These are phyloP conservation scores for Hyaloperonospora arabidopsidis DNA, from an alignment of 352 stramenopile genomes.

Conservation along the genomic window DNA sequence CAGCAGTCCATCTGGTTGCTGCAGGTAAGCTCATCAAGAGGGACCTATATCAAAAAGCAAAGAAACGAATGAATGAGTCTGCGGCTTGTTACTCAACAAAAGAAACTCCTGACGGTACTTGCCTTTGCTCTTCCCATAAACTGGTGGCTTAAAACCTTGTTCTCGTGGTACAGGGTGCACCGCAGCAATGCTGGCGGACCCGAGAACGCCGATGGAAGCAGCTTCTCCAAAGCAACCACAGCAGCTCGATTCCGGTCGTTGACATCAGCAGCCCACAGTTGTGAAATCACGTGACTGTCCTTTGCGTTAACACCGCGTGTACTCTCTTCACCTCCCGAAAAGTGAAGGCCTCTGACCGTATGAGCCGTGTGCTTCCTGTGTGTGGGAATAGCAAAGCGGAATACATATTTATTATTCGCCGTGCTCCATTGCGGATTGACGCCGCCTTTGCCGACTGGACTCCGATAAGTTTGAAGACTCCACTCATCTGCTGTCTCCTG, in stretches of 20 bases:
- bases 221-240: constrained; percentile 40
- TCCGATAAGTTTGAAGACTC: constrained; percentile 71
- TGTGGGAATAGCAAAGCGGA: constrained; percentile 71
- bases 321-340: constrained; percentile 1
- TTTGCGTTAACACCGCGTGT: constrained; percentile 10
- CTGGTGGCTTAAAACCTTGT: constrained; percentile 64
- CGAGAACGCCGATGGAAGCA: constrained; percentile 56
- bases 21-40: constrained; percentile 47
- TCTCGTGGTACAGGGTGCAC: constrained; percentile 73
- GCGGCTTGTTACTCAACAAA: not conserved
- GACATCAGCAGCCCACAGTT: constrained; percentile 40
- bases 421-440: constrained; percentile 50
- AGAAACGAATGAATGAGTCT: constrained; percentile 2
- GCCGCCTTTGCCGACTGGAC: constrained; percentile 39
- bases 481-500: constrained; percentile 50
- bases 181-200: constrained; percentile 50
- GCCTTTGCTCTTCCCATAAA: constrained; percentile 69
- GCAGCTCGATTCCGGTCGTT: constrained; percentile 28
- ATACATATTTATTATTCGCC: constrained; percentile 51
- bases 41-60: constrained; percentile 24
- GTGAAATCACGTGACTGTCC: constrained; percentile 14
- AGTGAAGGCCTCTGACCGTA: constrained; percentile 13
- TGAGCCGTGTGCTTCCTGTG: constrained; percentile 39
- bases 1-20: constrained; percentile 60
- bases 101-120: not conserved